These are phyloP conservation scores for Talaromyces verruculosus DNA, from an alignment of 2,329 filamentous ascomycete species.

Conservation along the genomic window DNA sequence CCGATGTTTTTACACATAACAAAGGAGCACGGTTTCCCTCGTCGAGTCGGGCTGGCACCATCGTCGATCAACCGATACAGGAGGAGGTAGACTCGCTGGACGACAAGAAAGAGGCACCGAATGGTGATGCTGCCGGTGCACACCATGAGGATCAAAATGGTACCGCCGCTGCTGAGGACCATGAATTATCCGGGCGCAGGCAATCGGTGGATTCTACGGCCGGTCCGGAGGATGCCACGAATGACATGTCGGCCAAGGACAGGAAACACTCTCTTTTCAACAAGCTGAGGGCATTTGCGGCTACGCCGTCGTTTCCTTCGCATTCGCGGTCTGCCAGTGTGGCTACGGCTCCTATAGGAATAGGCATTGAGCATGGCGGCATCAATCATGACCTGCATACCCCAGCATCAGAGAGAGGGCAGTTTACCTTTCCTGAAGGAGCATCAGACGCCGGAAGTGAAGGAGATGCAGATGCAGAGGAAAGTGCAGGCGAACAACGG, in stretches of 20 bases:
- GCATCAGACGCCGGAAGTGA: conserved; percentile 65
- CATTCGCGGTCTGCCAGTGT: conserved; percentile 54
- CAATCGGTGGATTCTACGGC: conserved; percentile 65
- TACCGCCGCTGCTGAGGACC: conserved; percentile 34
- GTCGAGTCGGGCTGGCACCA: conserved; percentile 15
- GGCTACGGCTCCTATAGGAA: conserved; percentile 42
- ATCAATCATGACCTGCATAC: conserved; percentile 41
- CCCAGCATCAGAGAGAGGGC: conserved; percentile 51
- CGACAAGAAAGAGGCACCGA: neutral
- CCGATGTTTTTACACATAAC: neutral
- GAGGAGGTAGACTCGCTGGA: conserved; percentile 14
- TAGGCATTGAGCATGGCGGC: conserved; percentile 38
- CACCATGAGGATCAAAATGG: neutral
- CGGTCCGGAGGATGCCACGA: conserved; percentile 56
- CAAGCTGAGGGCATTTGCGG: conserved; percentile 72
- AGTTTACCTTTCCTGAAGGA: conserved; percentile 55
- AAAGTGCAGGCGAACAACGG: conserved; percentile 76
- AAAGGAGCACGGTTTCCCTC: conserved; percentile 4
- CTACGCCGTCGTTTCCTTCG: conserved; percentile 50
- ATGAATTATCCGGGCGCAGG: conserved; percentile 48
- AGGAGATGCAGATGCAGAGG: conserved; percentile 76
- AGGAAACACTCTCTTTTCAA: conserved; percentile 69
- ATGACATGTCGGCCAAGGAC: conserved; percentile 58
- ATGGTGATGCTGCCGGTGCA: neutral
- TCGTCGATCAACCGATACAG: conserved; percentile 21